Conservation (phyloP, 1,139 yeast species). For the Yueomyces sp. region DNA sequence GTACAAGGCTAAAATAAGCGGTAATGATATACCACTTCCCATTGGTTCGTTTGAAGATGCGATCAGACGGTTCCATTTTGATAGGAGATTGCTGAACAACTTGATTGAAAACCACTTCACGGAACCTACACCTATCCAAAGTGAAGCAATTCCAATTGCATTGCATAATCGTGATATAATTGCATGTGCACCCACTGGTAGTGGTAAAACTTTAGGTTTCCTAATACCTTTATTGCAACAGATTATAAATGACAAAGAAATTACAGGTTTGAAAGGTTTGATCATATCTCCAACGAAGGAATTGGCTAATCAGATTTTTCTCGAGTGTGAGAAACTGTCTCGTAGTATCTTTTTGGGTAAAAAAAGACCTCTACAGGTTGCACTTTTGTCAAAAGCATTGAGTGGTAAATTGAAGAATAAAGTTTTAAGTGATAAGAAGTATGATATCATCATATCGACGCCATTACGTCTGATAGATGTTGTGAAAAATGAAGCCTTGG, state of each 20-base stretch:
- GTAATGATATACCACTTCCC: slow-evolving; percentile 74
- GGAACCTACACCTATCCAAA: slow-evolving; percentile 86
- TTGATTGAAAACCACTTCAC: slow-evolving; percentile 57
- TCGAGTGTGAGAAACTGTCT: slow-evolving; percentile 49
- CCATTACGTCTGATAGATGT: slow-evolving; percentile 81
- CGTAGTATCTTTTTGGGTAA: slow-evolving; percentile 30
- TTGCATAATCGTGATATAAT: slow-evolving; percentile 55
- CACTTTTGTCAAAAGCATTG: slow-evolving; percentile 62
- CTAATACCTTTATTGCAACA: slow-evolving; percentile 69
- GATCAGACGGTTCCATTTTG: slow-evolving; percentile 51
- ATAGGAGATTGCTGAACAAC: slow-evolving; percentile 50
- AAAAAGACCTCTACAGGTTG: slow-evolving; percentile 41
- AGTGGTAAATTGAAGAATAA: slow-evolving; percentile 57
- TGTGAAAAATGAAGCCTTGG: slow-evolving; percentile 46
- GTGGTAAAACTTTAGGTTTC: slow-evolving; percentile 86
- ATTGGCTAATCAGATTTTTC: slow-evolving; percentile 74
- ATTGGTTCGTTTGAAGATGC: slow-evolving; percentile 82
- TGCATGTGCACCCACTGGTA: slow-evolving; percentile 91
- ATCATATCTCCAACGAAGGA: slow-evolving; percentile 90
- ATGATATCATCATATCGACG: slow-evolving; percentile 74
- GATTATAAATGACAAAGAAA: slow-evolving; percentile 19
- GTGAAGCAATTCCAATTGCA: slow-evolving; percentile 68
- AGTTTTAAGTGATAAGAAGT: slow-evolving; percentile 46
- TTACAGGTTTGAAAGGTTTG: slow-evolving; percentile 53
- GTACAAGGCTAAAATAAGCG: slow-evolving; percentile 53